phyloP scores from a whole-genome alignment of 805 yeast genomes.

The Sugiyamaella americana region DNA sequence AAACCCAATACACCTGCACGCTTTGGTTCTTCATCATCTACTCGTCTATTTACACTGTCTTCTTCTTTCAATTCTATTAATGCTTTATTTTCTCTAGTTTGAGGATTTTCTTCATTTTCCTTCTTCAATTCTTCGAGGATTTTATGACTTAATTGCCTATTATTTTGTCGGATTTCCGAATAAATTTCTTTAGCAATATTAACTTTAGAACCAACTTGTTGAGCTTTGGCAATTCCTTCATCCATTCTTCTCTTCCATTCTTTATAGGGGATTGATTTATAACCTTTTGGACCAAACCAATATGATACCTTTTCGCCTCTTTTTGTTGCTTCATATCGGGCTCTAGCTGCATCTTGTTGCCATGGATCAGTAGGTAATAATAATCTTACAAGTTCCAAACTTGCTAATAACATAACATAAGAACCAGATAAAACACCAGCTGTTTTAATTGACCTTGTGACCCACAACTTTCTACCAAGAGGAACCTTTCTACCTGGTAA shows the following conservation, averaged over 20 bases:
- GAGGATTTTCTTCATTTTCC: slow-evolving; percentile 6
- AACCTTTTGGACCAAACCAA: slow-evolving; percentile 65
- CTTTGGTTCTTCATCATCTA: too few relatives aligned
- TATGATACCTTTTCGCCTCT: slow-evolving; percentile 44
- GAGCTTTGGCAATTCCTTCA: slow-evolving; percentile 19
- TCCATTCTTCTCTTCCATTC: slow-evolving; percentile 28
- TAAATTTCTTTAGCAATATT: slow-evolving; percentile 13
- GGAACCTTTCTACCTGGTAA: slow-evolving; percentile 16
- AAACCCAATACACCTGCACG: too few relatives aligned
- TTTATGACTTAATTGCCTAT: slow-evolving; percentile 12
- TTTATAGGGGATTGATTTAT: slow-evolving; percentile 41
- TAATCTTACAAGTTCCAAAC: slow-evolving; percentile 51
- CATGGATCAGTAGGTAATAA: slow-evolving; percentile 52
- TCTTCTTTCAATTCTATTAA: slow-evolving; percentile 13
- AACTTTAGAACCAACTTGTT: slow-evolving; percentile 11
- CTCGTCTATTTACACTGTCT: not conserved
- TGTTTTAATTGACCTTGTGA: slow-evolving; percentile 30
- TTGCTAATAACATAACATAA: slow-evolving; percentile 45
- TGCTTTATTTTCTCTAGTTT: slow-evolving; percentile 7
- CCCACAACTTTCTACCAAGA: slow-evolving; percentile 14
- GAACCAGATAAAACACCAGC: slow-evolving; percentile 40
- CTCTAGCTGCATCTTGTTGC: slow-evolving; percentile 58
- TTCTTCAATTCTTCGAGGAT: slow-evolving; percentile 15
- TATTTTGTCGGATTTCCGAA: slow-evolving; percentile 15
- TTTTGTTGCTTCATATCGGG: slow-evolving; percentile 45